These are phyloP conservation scores for Copromyces sp. DNA, from an alignment of 495 filamentous ascomycete genomes.

Conservation along the genomic window DNA sequence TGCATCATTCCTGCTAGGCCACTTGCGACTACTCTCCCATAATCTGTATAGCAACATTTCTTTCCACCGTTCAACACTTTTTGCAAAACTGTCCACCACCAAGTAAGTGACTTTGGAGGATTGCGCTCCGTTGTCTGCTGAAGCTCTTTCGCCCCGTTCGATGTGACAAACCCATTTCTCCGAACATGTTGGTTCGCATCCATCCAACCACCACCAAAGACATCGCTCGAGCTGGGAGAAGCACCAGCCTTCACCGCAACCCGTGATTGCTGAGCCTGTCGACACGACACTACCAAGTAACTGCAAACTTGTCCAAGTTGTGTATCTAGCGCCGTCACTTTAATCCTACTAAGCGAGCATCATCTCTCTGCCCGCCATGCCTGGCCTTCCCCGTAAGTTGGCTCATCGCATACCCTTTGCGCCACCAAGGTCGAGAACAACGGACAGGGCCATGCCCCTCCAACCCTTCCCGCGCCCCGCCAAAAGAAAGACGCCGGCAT, in stretches of 20 bases:
- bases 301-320: not conserved
- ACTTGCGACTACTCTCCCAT: not conserved
- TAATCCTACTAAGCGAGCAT: not conserved
- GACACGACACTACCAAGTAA: not conserved
- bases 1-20: not conserved
- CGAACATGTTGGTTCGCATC: slow-evolving; percentile 28
- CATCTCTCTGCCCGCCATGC: slow-evolving; percentile 49
- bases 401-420: not conserved
- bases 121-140: not conserved
- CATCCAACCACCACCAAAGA: slow-evolving; percentile 17
- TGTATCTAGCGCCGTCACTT: not conserved
- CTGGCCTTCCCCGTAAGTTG: slow-evolving; percentile 73
- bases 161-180: slow-evolving; percentile 16
- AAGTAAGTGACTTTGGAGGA: not conserved
- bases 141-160: slow-evolving; percentile 2
- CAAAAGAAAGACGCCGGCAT: slow-evolving; percentile 7
- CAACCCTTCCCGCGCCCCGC: slow-evolving; percentile 3
- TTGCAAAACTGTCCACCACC: not conserved
- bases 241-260: slow-evolving; percentile 11
- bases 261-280: slow-evolving; percentile 8
- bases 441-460: not conserved
- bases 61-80: not conserved
- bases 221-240: slow-evolving; percentile 24
- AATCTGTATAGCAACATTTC: not conserved
- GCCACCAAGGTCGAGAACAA: slow-evolving; percentile 1